These are phyloP conservation scores for Singerocomus inundabilis DNA, from an alignment of 1,284 basidiomycete genomes.

Conservation along the genomic window DNA sequence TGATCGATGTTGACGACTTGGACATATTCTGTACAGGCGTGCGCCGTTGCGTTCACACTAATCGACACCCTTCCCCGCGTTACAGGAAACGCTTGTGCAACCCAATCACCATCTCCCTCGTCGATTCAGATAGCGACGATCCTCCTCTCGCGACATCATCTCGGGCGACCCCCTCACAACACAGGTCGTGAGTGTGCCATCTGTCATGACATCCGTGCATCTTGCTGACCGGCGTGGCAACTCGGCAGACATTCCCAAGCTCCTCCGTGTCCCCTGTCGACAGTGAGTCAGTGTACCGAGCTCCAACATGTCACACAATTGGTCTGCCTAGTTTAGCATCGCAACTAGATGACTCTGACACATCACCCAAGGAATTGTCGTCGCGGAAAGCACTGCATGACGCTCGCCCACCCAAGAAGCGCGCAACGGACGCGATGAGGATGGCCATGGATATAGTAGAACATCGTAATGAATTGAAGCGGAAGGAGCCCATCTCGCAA, in stretches of 20 bases:
- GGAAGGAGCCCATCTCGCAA: constrained; percentile 20
- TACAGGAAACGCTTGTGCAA: constrained; percentile 11
- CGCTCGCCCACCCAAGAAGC: constrained; percentile 20
- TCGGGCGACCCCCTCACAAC: not conserved
- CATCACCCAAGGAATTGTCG: constrained; percentile 22
- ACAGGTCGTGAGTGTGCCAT: constrained; percentile 13
- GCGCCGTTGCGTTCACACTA: constrained; percentile 15
- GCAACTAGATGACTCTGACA: constrained; percentile 6
- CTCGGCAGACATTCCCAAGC: not conserved
- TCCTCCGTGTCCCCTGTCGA: not conserved
- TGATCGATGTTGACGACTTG: constrained; percentile 29
- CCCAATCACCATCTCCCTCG: constrained; percentile 14
- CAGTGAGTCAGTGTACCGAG: constrained; percentile 16
- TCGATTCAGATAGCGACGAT: constrained; percentile 23
- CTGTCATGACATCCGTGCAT: not conserved
- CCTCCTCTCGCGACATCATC: constrained; percentile 6
- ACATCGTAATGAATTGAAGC: constrained; percentile 19
- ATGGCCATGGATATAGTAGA: constrained; percentile 14
- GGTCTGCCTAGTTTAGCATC: constrained; percentile 12
- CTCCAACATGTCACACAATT: constrained; percentile 27
- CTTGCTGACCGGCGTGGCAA: not conserved
- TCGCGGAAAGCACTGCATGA: constrained; percentile 16
- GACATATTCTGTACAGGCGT: constrained; percentile 24
- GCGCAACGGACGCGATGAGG: constrained; percentile 18
- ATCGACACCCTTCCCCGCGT: constrained; percentile 14